phyloP scores from a whole-genome alignment of 1,284 basidiomycete species.

The Schizophyllum commune region DNA sequence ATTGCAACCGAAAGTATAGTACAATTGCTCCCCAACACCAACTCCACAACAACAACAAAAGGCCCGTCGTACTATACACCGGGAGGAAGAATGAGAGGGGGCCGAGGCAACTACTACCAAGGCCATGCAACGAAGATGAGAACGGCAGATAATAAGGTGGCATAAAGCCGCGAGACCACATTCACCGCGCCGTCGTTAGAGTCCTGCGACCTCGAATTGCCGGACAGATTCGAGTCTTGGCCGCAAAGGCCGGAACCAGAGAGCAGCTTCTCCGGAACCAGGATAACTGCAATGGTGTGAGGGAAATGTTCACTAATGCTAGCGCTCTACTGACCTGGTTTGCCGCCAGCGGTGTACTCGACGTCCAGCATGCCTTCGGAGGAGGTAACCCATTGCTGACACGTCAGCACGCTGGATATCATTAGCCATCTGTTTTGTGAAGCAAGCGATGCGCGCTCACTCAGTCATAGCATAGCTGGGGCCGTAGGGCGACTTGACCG shows the following conservation, averaged over 20 bases:
- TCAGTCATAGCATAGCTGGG: slow-evolving; percentile 41
- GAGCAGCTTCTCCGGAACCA: slow-evolving; percentile 33
- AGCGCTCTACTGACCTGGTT: neutral
- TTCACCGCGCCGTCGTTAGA: neutral
- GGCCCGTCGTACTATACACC: neutral
- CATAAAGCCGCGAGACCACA: neutral
- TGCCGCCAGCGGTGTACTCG: slow-evolving; percentile 52
- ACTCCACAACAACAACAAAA: neutral
- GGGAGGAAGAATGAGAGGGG: neutral
- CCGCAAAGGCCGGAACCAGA: slow-evolving; percentile 7
- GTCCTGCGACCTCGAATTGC: neutral
- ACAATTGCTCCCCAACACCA: neutral
- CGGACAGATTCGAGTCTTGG: neutral
- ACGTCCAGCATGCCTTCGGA: slow-evolving; percentile 50
- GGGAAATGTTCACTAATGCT: neutral
- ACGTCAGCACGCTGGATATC: slow-evolving; percentile 44
- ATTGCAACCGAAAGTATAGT: neutral
- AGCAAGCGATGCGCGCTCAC: slow-evolving; percentile 27
- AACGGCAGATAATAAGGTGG: neutral
- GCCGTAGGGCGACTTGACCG: slow-evolving; percentile 46
- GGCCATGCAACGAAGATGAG: neutral
- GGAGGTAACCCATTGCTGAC: slow-evolving; percentile 58
- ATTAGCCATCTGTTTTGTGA: slow-evolving; percentile 2
- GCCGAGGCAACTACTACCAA: neutral
- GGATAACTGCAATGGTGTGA: slow-evolving; percentile 34